Evolutionary conservation across 2,329 filamentous ascomycete species (phyloP).

Genomic region (Aspergillus proliferans): DNA sequence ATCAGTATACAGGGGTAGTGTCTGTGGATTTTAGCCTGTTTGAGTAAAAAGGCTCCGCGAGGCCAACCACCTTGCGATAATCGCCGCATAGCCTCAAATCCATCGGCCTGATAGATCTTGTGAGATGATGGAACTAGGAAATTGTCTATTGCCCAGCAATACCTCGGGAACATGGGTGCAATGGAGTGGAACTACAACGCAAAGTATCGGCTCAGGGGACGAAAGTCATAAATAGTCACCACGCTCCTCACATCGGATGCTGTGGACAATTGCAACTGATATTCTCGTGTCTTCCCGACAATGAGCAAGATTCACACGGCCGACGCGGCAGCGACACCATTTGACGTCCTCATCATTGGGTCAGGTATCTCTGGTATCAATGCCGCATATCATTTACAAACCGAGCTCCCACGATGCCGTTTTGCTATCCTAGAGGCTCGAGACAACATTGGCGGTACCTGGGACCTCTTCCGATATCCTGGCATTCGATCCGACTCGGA

Average conservation of each 20-base stretch:
- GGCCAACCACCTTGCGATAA: background rate
- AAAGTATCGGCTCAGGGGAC: background rate
- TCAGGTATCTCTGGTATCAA: slow-evolving; percentile 49
- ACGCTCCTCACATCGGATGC: background rate
- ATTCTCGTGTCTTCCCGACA: background rate
- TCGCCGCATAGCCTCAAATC: background rate
- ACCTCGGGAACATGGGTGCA: too few species aligned
- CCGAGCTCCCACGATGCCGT: slow-evolving; percentile 32
- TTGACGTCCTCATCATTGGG: slow-evolving; percentile 37
- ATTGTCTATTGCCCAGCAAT: too few species aligned
- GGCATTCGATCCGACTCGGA: slow-evolving; percentile 58
- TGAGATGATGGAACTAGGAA: background rate
- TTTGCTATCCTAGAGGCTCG: slow-evolving; percentile 46
- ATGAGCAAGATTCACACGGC: background rate
- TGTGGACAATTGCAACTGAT: background rate
- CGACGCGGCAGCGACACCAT: background rate
- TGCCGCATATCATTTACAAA: slow-evolving; percentile 41
- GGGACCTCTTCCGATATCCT: slow-evolving; percentile 49
- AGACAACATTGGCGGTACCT: slow-evolving; percentile 47
- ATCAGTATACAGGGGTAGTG: background rate
- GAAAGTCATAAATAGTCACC: background rate
- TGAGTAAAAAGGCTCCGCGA: background rate
- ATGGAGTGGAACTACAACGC: background rate
- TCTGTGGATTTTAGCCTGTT: background rate
- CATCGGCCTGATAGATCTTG: background rate